A percentile compares a stretch with the other conserved stretches of the same genome.
Evolutionary conservation across 2,329 filamentous ascomycete species (phyloP).

Genomic region (Monosporascus sp.): DNA sequence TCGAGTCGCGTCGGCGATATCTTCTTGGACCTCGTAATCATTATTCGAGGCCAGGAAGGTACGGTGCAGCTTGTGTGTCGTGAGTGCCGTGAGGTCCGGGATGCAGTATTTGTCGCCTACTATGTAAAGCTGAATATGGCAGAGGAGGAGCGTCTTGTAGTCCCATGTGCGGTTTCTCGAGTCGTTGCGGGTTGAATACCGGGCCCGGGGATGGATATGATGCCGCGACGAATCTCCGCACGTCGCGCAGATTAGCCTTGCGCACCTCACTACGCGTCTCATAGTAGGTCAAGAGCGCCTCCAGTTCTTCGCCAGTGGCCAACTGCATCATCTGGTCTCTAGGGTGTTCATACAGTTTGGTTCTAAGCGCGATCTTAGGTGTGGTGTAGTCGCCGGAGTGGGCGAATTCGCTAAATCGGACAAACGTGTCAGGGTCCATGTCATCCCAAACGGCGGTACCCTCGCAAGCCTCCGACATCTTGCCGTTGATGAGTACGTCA

Average conservation of each 20-base stretch:
- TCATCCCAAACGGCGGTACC: neutral
- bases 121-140: neutral
- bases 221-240: neutral
- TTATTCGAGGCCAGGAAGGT: neutral
- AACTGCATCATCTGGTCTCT: neutral
- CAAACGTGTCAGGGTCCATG: neutral
- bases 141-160: neutral
- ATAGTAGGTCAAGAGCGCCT: no score
- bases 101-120: neutral
- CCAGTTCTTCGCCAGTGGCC: neutral
- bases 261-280: neutral
- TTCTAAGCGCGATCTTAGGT: neutral
- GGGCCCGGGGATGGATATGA: neutral
- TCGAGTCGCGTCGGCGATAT: neutral
- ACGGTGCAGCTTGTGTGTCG: neutral
- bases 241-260: neutral
- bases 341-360: neutral
- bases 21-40: neutral
- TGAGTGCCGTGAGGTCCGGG: neutral
- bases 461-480: neutral
- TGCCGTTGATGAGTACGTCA: neutral
- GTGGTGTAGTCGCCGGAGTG: slow-evolving; percentile 2
- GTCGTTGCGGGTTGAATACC: neutral
- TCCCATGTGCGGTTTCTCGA: neutral
- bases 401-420: slow-evolving; percentile 2